Base-by-base conservation (phyloP, 768 basidiomycete genomes). In the Phlebiopsis flavidoalba region DNA sequence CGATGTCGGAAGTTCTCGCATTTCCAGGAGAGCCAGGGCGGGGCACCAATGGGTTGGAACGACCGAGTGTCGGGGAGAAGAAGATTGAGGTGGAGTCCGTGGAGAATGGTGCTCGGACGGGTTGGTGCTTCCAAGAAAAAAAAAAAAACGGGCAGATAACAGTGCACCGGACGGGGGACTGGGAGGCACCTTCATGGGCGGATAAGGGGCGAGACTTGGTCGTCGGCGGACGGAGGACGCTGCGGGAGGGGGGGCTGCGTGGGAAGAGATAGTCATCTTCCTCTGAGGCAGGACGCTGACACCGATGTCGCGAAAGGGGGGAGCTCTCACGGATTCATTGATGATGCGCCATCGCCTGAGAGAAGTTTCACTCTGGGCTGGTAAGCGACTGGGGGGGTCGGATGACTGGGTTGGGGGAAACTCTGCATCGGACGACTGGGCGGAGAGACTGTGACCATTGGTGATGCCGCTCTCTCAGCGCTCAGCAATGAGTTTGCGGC, bases 1-100 rank as follows among this genome's bases (percentile, higher is more conserved):
- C 0, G 77, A 76, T 40, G 71, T 68, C 0, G 78, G 7, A 66
- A 57, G 35, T 64, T 48, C 57, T 71, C 62, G 56, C 62, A n/a
- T n/a, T 35, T 56, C 65, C 54, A 3, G 69, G 70, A 0, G 73
- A 73, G 40, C 66, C 70, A 0, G 70, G 58, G 24, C 69, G 72
- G 10, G 68, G 70, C 4, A 49, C 49, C 12, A 70, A 68, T 21
- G 68, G n/a, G 65, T 2, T 70, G 69, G 17, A 73, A 65, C 0
- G 70, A 69, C 3, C n/a, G 69, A 66, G 52, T 71, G 72, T 10
- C 33, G 15, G 72, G 67, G 6, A 73, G 67, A n/a, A 3, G 67
- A 59, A 5, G 66, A 64, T 1, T n/a, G 62, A 64, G 56, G 65
- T 67, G 11, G 66, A 66, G 31, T 68, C 67, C 12, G 73, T 70